Conservation (phyloP, 441 rosid species). For the Viola pubescens region DNA sequence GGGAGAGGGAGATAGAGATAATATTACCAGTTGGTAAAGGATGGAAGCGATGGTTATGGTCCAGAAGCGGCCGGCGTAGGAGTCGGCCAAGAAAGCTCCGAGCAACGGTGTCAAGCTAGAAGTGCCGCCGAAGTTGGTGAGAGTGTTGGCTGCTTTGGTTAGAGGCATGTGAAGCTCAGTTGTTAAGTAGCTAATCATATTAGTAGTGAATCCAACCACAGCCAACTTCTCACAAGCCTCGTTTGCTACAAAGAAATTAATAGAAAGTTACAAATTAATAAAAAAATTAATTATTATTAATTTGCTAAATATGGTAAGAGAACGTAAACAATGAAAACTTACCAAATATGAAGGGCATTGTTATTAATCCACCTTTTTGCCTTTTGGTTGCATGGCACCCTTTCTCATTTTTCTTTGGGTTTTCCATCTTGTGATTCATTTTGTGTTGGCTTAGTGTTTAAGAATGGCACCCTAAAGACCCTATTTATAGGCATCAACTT, state of each 20-base stretch:
- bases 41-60: conserved; percentile 63
- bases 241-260: conserved; percentile 39
- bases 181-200: conserved; percentile 88
- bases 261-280: neutral
- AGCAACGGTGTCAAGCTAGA: conserved; percentile 77
- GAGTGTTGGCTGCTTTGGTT: conserved; percentile 86
- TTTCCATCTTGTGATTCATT: conserved; percentile 30
- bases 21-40: conserved; percentile 56
- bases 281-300: neutral
- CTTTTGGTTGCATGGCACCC: conserved; percentile 22
- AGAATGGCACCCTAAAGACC: neutral
- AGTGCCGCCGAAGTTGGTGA: conserved; percentile 84
- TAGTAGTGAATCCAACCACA: conserved; percentile 68
- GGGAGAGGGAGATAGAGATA: neutral
- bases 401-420: conserved; percentile 9
- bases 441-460: conserved; percentile 1
- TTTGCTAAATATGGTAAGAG: neutral
- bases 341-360: conserved; percentile 96
- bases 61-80: conserved; percentile 84
- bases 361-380: conserved; percentile 65
- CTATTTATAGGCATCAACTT: conserved; percentile 16
- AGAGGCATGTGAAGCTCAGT: conserved; percentile 76
- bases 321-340: conserved; percentile 3
- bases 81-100: conserved; percentile 80
- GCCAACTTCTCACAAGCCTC: conserved; percentile 89